Evolutionary conservation across 1,284 basidiomycete genomes (phyloP).

Genomic region (Phylloporus gajari): DNA sequence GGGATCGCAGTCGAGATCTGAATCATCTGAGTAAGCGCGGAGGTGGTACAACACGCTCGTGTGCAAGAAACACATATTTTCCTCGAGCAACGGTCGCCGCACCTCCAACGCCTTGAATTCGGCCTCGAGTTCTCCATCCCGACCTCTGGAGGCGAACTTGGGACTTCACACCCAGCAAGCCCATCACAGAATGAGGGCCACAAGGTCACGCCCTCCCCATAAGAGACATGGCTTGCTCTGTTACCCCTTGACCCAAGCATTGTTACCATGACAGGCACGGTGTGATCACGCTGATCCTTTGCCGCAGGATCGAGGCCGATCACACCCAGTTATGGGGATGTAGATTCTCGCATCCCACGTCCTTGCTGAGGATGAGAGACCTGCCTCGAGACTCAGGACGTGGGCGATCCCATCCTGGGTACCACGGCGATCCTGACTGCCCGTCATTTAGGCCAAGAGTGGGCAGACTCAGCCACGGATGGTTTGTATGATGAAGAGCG

Average conservation of each 20-base stretch:
- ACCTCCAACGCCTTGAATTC: constrained; percentile 96
- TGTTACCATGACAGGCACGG: constrained; percentile 47
- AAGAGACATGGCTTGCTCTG: constrained; percentile 78
- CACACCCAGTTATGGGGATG: constrained; percentile 96
- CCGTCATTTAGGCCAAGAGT: constrained; percentile 72
- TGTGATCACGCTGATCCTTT: constrained; percentile 72
- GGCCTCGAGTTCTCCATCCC: constrained; percentile 67
- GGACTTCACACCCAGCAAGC: too few relatives aligned
- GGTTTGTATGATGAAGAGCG: constrained; percentile 83
- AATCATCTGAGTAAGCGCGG: constrained; percentile 89
- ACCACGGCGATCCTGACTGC: constrained; percentile 76
- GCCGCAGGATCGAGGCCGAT: constrained; percentile 80
- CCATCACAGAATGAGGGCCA: constrained; percentile 91
- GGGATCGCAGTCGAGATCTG: constrained; percentile 87
- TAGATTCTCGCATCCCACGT: constrained; percentile 92
- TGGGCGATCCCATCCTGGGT: constrained; percentile 75
- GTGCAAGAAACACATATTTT: constrained; percentile 95
- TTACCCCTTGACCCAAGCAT: constrained; percentile 67
- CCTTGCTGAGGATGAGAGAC: constrained; percentile 3
- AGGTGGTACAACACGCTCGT: constrained; percentile 88
- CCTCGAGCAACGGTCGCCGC: constrained; percentile 83
- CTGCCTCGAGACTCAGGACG: constrained; percentile 90
- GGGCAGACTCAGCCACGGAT: constrained; percentile 88
- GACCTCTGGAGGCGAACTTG: too few relatives aligned
- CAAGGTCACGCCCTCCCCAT: constrained; percentile 88